These are phyloP conservation scores for Cyphellophora attinorum DNA, from an alignment of 2,329 filamentous ascomycete species.

Conservation along the genomic window DNA sequence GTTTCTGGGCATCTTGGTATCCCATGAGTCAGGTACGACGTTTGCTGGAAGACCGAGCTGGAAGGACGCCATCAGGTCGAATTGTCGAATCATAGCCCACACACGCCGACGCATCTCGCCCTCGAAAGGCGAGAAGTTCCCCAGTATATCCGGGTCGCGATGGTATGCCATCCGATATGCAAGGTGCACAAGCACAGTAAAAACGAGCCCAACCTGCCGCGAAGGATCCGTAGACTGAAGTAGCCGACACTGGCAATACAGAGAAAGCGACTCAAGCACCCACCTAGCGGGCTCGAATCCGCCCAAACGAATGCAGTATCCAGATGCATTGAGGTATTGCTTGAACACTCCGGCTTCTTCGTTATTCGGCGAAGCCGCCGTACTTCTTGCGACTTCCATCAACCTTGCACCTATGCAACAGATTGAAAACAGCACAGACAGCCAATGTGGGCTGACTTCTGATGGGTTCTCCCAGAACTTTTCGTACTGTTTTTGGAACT, in stretches of 20 bases:
- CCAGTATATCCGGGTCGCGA: slow-evolving; percentile 42
- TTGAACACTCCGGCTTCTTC: slow-evolving; percentile 38
- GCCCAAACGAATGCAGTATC: slow-evolving; percentile 45
- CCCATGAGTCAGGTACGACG: slow-evolving; percentile 50
- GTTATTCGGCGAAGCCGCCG: slow-evolving; percentile 14
- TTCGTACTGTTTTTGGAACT: slow-evolving; percentile 35
- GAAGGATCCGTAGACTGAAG: slow-evolving; percentile 43
- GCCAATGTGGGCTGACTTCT: slow-evolving; percentile 40
- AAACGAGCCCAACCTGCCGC: slow-evolving; percentile 44
- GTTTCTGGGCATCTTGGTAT: slow-evolving; percentile 50
- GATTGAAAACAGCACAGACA: slow-evolving; percentile 45
- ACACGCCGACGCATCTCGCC: slow-evolving; percentile 43
- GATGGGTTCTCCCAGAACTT: slow-evolving; percentile 41
- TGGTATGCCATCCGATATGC: slow-evolving; percentile 55
- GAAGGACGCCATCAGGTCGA: slow-evolving; percentile 53
- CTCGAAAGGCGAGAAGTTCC: slow-evolving; percentile 44
- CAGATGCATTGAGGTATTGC: slow-evolving; percentile 23
- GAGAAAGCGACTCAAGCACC: slow-evolving; percentile 17
- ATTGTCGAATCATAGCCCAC: slow-evolving; percentile 37
- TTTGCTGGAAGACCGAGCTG: slow-evolving; percentile 56
- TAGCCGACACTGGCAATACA: slow-evolving; percentile 45
- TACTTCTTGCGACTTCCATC: slow-evolving; percentile 4
- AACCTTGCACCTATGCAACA: slow-evolving; percentile 25
- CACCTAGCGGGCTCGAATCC: slow-evolving; percentile 22
- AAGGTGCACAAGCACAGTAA: slow-evolving; percentile 46